phyloP scores from a whole-genome alignment of 2,329 filamentous ascomycete species.

The Penicillium sp. region DNA sequence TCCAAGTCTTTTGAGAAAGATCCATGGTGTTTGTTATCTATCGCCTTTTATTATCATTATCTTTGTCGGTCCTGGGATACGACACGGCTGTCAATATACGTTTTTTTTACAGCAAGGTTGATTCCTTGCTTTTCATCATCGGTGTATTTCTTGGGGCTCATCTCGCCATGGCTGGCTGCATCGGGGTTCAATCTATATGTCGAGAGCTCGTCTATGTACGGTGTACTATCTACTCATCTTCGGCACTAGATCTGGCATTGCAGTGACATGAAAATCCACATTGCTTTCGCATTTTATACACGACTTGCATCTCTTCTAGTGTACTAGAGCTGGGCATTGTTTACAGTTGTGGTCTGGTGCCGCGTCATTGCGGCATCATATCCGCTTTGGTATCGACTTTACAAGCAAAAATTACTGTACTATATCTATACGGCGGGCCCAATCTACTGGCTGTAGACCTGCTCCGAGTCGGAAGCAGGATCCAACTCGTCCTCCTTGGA shows the following conservation, averaged over 20 bases:
- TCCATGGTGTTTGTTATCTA: conserved; percentile 28
- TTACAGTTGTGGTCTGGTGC: too few species aligned
- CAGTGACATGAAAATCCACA: background rate
- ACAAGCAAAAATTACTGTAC: background rate
- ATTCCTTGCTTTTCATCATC: conserved; percentile 10
- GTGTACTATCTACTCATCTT: background rate
- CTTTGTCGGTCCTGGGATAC: conserved; percentile 23
- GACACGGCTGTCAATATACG: conserved; percentile 35
- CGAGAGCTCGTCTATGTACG: background rate
- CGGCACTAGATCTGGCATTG: background rate
- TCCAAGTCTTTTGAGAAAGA: conserved; percentile 28
- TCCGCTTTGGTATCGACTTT: background rate
- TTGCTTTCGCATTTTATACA: too few species aligned
- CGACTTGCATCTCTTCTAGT: too few species aligned
- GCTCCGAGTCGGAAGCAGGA: conserved; percentile 35
- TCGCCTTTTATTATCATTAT: conserved; percentile 18
- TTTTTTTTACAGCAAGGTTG: conserved; percentile 13
- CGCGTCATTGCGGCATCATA: too few species aligned
- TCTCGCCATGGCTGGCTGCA: background rate
- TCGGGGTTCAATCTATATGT: background rate
- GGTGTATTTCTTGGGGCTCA: background rate
- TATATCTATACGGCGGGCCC: conserved; percentile 1
- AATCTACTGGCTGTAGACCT: conserved; percentile 25
- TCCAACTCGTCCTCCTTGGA: conserved; percentile 72
- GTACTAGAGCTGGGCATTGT: too few species aligned